phyloP scores from a whole-genome alignment of 2,329 filamentous ascomycete genomes.

The Aulographum hederae region DNA sequence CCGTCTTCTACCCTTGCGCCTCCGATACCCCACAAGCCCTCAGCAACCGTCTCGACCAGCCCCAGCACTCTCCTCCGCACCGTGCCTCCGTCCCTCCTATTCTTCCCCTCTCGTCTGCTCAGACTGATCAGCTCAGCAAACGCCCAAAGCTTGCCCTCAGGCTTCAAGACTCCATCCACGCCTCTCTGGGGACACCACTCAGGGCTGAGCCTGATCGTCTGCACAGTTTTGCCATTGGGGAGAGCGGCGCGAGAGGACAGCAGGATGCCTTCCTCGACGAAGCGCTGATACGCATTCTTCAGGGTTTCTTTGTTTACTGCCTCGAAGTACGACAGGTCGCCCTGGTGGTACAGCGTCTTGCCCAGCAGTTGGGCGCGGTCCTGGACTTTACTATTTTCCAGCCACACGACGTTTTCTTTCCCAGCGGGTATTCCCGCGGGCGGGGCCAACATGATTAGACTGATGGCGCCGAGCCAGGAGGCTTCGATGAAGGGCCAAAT shows the following conservation, averaged over 20 bases:
- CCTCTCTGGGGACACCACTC: constrained; percentile 61
- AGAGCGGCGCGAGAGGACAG: constrained; percentile 49
- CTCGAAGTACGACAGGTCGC: constrained; percentile 92
- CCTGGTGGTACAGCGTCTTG: constrained; percentile 94
- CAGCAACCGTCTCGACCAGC: constrained; percentile 57
- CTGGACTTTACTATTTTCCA: constrained; percentile 61
- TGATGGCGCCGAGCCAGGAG: constrained; percentile 78
- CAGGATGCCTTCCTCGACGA: constrained; percentile 81
- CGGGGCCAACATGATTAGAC: constrained; percentile 70
- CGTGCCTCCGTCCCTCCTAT: constrained; percentile 79
- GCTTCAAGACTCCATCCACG: constrained; percentile 36
- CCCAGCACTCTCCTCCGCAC: constrained; percentile 66
- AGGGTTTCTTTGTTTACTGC: constrained; percentile 96
- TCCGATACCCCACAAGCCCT: too few relatives aligned
- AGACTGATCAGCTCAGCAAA: constrained; percentile 79
- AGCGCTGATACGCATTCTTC: constrained; percentile 77
- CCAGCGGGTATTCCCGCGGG: constrained; percentile 28
- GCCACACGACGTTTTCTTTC: constrained; percentile 48
- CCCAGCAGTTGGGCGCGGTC: constrained; percentile 76
- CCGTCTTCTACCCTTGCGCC: too few relatives aligned
- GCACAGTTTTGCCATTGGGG: constrained; percentile 40
- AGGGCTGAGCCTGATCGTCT: constrained; percentile 46
- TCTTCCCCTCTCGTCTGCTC: constrained; percentile 81
- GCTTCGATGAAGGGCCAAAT: constrained; percentile 98
- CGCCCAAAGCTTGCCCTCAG: constrained; percentile 69